Percentiles rank a stretch among this genome's conserved stretches.
These are phyloP conservation scores for Colletotrichum neosansevieriae DNA, from an alignment of 2,329 filamentous ascomycete species.

Conservation along the genomic window DNA sequence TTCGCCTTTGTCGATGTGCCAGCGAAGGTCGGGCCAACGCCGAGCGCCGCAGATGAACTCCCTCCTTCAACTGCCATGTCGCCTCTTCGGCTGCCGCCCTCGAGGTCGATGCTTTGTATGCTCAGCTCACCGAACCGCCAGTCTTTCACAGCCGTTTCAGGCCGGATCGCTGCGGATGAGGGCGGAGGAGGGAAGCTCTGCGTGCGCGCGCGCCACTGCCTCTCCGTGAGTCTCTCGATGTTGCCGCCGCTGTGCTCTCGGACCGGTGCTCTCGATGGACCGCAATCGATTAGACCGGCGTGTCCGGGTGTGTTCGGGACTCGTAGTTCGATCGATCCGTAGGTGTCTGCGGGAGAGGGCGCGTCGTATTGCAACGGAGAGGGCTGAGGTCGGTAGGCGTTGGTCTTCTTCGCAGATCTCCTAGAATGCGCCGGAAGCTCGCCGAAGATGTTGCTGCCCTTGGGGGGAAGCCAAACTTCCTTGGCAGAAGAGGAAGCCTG, in stretches of 20 bases:
- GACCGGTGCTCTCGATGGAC: conserved; percentile 52
- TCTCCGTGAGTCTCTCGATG: conserved; percentile 54
- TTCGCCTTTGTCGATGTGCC: conserved; percentile 86
- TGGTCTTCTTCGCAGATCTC: conserved; percentile 38
- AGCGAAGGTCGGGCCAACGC: conserved; percentile 66
- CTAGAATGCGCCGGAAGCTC: conserved; percentile 64
- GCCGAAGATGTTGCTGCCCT: conserved; percentile 65
- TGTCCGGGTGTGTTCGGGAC: conserved; percentile 21
- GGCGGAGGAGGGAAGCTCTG: conserved; percentile 58
- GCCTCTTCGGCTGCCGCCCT: conserved; percentile 43
- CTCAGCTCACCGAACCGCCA: conserved; percentile 85
- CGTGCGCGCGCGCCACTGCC: conserved; percentile 55
- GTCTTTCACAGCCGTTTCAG: conserved; percentile 69
- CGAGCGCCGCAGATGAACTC: conserved; percentile 63
- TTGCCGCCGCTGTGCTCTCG: conserved; percentile 49
- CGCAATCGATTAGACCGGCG: conserved; percentile 63
- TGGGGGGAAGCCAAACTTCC: conserved; percentile 63
- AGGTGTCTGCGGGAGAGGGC: conserved; percentile 24
- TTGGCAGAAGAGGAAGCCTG: conserved; percentile 32
- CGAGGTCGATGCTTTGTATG: conserved; percentile 85
- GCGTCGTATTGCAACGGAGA: conserved; percentile 39
- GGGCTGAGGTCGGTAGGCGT: conserved; percentile 26
- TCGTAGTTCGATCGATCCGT: conserved; percentile 13
- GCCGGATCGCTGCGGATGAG: conserved; percentile 58
- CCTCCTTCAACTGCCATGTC: conserved; percentile 53